These are phyloP conservation scores for Suillus tomentosus DNA, from an alignment of 768 basidiomycete genomes.

Conservation along the genomic window DNA sequence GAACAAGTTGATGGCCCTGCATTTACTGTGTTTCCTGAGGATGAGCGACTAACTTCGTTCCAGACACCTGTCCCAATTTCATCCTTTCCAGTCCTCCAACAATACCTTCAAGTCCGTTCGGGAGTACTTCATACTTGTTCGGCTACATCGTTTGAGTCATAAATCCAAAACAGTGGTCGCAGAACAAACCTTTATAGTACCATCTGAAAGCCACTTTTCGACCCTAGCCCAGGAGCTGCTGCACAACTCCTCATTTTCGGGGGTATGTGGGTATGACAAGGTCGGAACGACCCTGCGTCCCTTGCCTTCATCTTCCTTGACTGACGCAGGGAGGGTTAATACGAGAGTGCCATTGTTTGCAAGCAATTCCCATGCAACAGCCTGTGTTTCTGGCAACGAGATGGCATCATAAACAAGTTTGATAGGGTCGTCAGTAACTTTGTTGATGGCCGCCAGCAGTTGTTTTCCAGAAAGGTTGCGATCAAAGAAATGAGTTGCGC, in stretches of 20 bases:
- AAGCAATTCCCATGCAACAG: slow-evolving; percentile 34
- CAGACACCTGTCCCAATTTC: slow-evolving; percentile 40
- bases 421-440: slow-evolving; percentile 29
- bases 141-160: slow-evolving; percentile 33
- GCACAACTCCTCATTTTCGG: slow-evolving; percentile 24
- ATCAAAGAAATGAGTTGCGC: slow-evolving; percentile 45
- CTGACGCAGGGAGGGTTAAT: slow-evolving; percentile 24
- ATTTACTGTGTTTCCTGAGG: slow-evolving; percentile 39
- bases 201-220: slow-evolving; percentile 30
- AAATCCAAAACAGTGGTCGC: background rate
- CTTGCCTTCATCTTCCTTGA: slow-evolving; percentile 27
- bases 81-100: slow-evolving; percentile 38
- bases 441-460: slow-evolving; percentile 24
- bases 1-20: background rate
- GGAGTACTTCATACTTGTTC: slow-evolving; percentile 41
- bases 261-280: slow-evolving; percentile 23
- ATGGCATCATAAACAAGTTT: slow-evolving; percentile 35
- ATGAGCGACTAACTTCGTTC: slow-evolving; percentile 43
- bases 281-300: slow-evolving; percentile 24
- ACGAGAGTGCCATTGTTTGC: slow-evolving; percentile 36
- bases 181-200: slow-evolving; percentile 27
- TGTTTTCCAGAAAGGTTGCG: slow-evolving; percentile 23
- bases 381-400: slow-evolving; percentile 37
- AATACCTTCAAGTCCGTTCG: slow-evolving; percentile 42
- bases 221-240: slow-evolving; percentile 22